Conservation (phyloP, 768 basidiomycete species). For the Russula foetens region DNA sequence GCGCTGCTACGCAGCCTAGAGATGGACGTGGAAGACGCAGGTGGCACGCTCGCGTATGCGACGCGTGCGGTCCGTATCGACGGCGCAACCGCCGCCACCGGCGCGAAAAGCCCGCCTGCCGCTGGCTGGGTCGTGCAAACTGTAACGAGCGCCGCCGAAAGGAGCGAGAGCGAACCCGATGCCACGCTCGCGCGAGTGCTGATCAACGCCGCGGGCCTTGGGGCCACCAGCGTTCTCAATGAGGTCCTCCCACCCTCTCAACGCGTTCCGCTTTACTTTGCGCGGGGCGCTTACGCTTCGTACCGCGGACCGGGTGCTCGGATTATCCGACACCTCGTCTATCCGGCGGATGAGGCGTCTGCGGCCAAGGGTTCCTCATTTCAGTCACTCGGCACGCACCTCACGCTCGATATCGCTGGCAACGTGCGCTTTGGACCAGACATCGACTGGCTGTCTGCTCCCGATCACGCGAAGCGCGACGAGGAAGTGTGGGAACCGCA, state of each 20-base stretch:
- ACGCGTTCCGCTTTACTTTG: slow-evolving; percentile 71
- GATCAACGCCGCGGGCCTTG: slow-evolving; percentile 78
- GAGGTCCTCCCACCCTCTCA: slow-evolving; percentile 47
- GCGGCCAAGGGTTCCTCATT: slow-evolving; percentile 47
- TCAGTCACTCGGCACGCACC: slow-evolving; percentile 85
- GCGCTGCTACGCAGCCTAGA: slow-evolving; percentile 76
- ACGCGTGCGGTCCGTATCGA: slow-evolving; percentile 87
- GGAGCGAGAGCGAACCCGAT: slow-evolving; percentile 36
- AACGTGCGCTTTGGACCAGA: slow-evolving; percentile 91
- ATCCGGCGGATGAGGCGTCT: slow-evolving; percentile 76
- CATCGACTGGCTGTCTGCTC: slow-evolving; percentile 74
- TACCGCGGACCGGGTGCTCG: slow-evolving; percentile 75
- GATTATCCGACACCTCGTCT: slow-evolving; percentile 68
- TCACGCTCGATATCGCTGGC: slow-evolving; percentile 79
- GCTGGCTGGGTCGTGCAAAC: slow-evolving; percentile 91
- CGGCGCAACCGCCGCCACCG: too few relatives aligned
- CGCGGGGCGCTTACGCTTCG: slow-evolving; percentile 78
- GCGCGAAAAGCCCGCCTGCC: slow-evolving; percentile 27
- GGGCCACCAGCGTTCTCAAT: slow-evolving; percentile 63
- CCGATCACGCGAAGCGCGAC: slow-evolving; percentile 34
- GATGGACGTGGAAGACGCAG: slow-evolving; percentile 66
- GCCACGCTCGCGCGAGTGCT: slow-evolving; percentile 66
- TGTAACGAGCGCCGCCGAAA: slow-evolving; percentile 36
- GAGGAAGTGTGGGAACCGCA: slow-evolving; percentile 71
- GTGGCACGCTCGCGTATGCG: slow-evolving; percentile 62